Conservation (phyloP, 1,139 yeast species). For the Ogataea hybrid region DNA sequence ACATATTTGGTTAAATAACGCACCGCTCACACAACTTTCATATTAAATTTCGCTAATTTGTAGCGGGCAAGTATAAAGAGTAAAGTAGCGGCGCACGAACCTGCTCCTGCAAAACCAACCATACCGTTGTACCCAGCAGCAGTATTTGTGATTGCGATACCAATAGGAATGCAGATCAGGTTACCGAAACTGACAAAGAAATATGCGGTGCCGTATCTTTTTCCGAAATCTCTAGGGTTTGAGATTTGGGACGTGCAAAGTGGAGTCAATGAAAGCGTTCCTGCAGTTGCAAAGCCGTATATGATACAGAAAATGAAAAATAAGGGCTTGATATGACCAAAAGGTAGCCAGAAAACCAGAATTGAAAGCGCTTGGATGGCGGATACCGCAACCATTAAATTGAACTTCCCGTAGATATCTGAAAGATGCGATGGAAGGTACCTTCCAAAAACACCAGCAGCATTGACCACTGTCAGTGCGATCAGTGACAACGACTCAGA, state of each 20-base stretch:
- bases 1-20: neutral
- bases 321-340: conserved; percentile 40
- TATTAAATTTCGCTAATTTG: conserved; percentile 23
- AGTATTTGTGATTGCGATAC: conserved; percentile 42
- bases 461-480: conserved; percentile 55
- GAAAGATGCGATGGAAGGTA: conserved; percentile 52
- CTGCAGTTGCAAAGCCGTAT: conserved; percentile 54
- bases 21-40: conserved; percentile 2
- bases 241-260: conserved; percentile 51
- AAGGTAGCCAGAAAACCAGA: conserved; percentile 50
- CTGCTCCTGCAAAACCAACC: conserved; percentile 38
- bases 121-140: conserved; percentile 35
- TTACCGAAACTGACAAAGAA: conserved; percentile 44
- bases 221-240: conserved; percentile 48
- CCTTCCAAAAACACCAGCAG: conserved; percentile 59
- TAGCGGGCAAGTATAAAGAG: conserved; percentile 26
- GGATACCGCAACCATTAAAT: conserved; percentile 45
- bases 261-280: conserved; percentile 47
- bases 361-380: conserved; percentile 42
- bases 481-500: conserved; percentile 50
- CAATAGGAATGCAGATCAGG: conserved; percentile 48
- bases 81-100: conserved; percentile 23
- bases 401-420: conserved; percentile 58
- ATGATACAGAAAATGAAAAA: conserved; percentile 47
- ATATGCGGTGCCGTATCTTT: conserved; percentile 47